A percentile compares a stretch with the other conserved stretches of the same genome.
Evolutionary conservation across 1,139 yeast genomes (phyloP).

Genomic region (Sugiyamaella novakii): DNA sequence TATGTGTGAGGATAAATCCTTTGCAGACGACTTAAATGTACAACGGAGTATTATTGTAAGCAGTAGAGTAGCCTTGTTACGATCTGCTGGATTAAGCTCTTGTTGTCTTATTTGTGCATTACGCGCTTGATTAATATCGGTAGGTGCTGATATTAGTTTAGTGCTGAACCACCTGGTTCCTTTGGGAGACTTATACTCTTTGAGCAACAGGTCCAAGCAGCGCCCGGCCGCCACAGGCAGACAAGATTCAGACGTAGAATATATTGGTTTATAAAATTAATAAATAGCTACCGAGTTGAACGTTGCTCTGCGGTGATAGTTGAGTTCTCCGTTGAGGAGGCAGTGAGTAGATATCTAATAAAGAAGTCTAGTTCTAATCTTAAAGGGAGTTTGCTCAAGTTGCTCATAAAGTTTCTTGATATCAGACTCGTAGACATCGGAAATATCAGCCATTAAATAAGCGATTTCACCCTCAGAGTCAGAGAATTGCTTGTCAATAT

Average conservation of each 20-base stretch:
- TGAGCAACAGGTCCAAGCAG: neutral
- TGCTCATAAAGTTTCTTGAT: slow-evolving; percentile 83
- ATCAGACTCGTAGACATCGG: slow-evolving; percentile 79
- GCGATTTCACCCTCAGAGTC: slow-evolving; percentile 97
- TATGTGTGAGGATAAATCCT: too few relatives aligned
- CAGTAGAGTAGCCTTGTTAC: too few relatives aligned
- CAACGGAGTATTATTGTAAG: too few relatives aligned
- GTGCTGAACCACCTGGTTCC: too few relatives aligned
- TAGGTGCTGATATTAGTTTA: too few relatives aligned
- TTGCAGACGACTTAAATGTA: too few relatives aligned
- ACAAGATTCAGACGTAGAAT: neutral
- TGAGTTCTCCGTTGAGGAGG: slow-evolving; percentile 18
- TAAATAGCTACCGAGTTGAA: slow-evolving; percentile 24
- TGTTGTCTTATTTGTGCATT: too few relatives aligned
- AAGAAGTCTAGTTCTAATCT: slow-evolving; percentile 85
- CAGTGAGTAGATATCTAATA: slow-evolving; percentile 50
- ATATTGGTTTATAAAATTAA: slow-evolving; percentile 7
- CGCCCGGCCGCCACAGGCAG: neutral
- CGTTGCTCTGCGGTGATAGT: slow-evolving; percentile 18
- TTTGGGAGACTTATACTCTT: too few relatives aligned
- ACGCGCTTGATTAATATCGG: too few relatives aligned
- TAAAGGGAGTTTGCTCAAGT: slow-evolving; percentile 87
- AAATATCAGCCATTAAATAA: slow-evolving; percentile 95
- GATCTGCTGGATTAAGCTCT: too few relatives aligned
- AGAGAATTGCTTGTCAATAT: slow-evolving; percentile 95